Conservation (phyloP, 2,329 filamentous ascomycete genomes). For the Triangularia verruculosa region DNA sequence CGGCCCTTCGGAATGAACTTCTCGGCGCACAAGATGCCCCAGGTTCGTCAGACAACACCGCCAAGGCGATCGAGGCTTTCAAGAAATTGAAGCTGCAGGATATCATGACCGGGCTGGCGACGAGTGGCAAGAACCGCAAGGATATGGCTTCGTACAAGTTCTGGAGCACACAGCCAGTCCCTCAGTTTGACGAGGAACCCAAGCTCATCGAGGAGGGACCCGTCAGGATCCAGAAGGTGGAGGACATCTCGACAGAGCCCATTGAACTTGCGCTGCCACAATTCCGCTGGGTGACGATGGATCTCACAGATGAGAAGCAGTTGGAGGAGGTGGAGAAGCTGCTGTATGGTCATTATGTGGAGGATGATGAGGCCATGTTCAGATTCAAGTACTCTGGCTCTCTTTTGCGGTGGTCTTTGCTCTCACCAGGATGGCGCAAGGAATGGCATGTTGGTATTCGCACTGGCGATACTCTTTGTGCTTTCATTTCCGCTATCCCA, state of each 20-base stretch:
- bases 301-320: conserved; percentile 73
- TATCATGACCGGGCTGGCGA: conserved; percentile 70
- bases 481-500: conserved; percentile 93
- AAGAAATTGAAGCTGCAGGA: conserved; percentile 66
- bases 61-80: conserved; percentile 50
- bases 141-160: conserved; percentile 98
- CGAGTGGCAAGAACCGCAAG: conserved; percentile 84
- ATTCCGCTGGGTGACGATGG: conserved; percentile 93
- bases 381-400: conserved; percentile 91
- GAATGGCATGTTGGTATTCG: conserved; percentile 96
- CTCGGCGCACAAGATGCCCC: conserved; percentile 26
- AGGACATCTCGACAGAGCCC: conserved; percentile 75
- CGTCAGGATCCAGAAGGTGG: conserved; percentile 74
- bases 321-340: conserved; percentile 90
- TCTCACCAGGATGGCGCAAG: conserved; percentile 89
- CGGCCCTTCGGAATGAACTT: conserved; percentile 64
- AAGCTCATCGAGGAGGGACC: conserved; percentile 70
- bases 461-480: conserved; percentile 80
- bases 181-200: conserved; percentile 65
- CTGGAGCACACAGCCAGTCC: conserved; percentile 96
- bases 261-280: conserved; percentile 67
- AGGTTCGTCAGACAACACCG: conserved; percentile 31
- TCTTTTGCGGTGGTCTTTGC: conserved; percentile 91
- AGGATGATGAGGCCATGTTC: conserved; percentile 96
- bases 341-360: conserved; percentile 90